These are phyloP conservation scores for Papiliotrema nemorosa DNA, from an alignment of 1,284 basidiomycete species.

Conservation along the genomic window DNA sequence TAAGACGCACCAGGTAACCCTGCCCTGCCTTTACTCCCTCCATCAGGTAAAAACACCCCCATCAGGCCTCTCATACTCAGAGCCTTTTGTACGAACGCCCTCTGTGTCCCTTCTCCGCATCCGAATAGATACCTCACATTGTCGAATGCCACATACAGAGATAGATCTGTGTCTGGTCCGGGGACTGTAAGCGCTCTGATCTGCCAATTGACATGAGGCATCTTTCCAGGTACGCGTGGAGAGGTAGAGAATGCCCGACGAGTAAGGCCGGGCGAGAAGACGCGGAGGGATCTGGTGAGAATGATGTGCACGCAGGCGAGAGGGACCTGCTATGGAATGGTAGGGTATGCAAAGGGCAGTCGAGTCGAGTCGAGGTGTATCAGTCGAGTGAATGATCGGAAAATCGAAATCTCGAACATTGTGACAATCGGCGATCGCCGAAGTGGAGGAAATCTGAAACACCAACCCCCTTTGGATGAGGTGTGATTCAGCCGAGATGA, in stretches of 20 bases:
- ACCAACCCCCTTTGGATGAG: no score
- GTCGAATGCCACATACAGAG: constrained; percentile 69
- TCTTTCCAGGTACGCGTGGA: not conserved
- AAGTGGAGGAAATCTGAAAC: no score
- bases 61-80: constrained; percentile 62
- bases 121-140: constrained; percentile 81
- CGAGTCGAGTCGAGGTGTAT: not conserved
- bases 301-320: no score
- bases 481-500: no score
- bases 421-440: not conserved
- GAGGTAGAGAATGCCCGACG: not conserved
- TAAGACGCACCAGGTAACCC: constrained; percentile 64
- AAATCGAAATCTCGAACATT: not conserved
- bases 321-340: no score
- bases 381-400: not conserved
- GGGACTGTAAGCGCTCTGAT: constrained; percentile 48
- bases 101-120: constrained; percentile 72
- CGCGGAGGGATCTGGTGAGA: not conserved
- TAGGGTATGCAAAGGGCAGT: no score
- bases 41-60: constrained; percentile 69
- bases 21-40: constrained; percentile 56
- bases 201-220: constrained; percentile 40
- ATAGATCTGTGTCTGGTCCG: constrained; percentile 72
- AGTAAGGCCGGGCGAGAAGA: not conserved
- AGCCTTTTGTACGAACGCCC: constrained; percentile 66